Evolutionary conservation across 1,284 basidiomycete species (phyloP).

Genomic region (Ceratobasidium sp.): DNA sequence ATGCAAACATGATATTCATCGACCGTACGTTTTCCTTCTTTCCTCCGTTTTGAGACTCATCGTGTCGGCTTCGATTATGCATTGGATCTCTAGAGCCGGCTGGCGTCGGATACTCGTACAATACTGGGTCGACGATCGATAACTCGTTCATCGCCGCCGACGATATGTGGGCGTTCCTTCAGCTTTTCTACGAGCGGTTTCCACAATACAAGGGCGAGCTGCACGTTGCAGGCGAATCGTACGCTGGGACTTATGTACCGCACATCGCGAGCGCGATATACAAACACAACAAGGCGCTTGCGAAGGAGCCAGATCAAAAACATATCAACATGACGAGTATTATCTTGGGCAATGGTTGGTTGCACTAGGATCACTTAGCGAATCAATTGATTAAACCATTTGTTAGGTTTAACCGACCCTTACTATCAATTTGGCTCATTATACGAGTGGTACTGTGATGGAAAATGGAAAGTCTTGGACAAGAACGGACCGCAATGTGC

Average conservation of each 20-base stretch:
- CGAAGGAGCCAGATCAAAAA: constrained; percentile 41
- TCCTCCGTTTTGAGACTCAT: background rate
- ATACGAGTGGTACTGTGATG: constrained; percentile 61
- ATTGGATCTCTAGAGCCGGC: constrained; percentile 56
- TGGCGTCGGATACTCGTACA: constrained; percentile 67
- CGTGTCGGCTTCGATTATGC: no score
- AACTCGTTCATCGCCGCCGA: constrained; percentile 60
- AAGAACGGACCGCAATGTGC: constrained; percentile 54
- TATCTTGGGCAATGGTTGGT: constrained; percentile 60
- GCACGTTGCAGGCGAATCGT: constrained; percentile 65
- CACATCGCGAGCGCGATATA: constrained; percentile 60
- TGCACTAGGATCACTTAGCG: background rate
- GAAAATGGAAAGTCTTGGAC: constrained; percentile 56
- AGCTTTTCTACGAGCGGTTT: constrained; percentile 62
- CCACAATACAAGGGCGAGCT: constrained; percentile 53
- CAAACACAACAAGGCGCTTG: constrained; percentile 56
- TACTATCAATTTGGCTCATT: constrained; percentile 58
- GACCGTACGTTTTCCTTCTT: constrained; percentile 52
- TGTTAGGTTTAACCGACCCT: constrained; percentile 57
- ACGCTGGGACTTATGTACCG: constrained; percentile 64
- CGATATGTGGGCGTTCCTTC: constrained; percentile 67
- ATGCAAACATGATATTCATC: constrained; percentile 61
- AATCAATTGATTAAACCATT: background rate
- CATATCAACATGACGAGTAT: constrained; percentile 61
- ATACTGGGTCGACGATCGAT: constrained; percentile 58